Evolutionary conservation across 1,284 basidiomycete genomes (phyloP).

Genomic region (Pterula multifida): DNA sequence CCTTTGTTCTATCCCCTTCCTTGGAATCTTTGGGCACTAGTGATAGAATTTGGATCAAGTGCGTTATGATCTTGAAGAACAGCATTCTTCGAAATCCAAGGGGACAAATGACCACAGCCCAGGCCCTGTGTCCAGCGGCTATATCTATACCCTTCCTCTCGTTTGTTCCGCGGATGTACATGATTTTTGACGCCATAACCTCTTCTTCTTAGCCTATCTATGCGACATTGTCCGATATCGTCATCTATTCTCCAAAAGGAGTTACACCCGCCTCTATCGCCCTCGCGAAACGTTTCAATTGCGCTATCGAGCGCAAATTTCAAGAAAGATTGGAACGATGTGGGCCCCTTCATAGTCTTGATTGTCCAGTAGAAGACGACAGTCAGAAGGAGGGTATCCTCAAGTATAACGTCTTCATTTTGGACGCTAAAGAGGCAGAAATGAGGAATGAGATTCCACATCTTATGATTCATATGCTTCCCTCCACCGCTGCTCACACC

Average conservation of each 20-base stretch:
- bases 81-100: not conserved
- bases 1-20: conserved; percentile 4
- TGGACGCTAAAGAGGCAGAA: conserved; percentile 48
- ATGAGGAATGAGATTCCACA: conserved; percentile 34
- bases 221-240: conserved; percentile 79
- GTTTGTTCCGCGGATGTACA: not conserved
- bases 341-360: conserved; percentile 6
- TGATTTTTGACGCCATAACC: conserved; percentile 5
- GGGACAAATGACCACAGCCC: not conserved
- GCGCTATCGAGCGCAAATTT: conserved; percentile 44
- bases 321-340: conserved; percentile 27
- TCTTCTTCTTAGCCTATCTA: conserved; percentile 47
- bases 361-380: conserved; percentile 2
- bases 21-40: not conserved
- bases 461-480: conserved; percentile 28
- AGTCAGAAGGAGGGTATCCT: conserved; percentile 28
- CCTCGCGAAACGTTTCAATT: conserved; percentile 46
- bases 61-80: not conserved
- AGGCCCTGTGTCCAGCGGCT: not conserved
- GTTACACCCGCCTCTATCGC: conserved; percentile 38
- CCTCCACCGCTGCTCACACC: conserved; percentile 7
- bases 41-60: not conserved
- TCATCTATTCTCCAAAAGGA: conserved; percentile 71
- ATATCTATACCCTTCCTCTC: not conserved
- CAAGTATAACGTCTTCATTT: conserved; percentile 79